Conservation (phyloP, 306 rosid species). For the Arachis hypogaea region DNA sequence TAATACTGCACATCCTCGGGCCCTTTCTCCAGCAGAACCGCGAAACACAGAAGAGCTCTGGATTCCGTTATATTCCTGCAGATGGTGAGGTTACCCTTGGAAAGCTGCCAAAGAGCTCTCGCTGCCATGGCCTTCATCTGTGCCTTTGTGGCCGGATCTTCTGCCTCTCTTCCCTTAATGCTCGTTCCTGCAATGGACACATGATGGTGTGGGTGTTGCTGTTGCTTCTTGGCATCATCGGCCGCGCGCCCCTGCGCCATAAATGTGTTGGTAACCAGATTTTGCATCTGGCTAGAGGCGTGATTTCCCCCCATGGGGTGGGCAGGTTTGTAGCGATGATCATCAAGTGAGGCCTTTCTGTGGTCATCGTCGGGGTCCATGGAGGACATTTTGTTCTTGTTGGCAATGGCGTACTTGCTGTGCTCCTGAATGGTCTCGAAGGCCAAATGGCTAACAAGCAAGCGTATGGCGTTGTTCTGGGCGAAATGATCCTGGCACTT, state of each 20-base stretch:
- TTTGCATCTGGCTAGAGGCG: too few relatives aligned
- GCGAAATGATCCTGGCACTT: conserved; percentile 82
- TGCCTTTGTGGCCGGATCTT: conserved; percentile 41
- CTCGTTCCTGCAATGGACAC: conserved; percentile 46
- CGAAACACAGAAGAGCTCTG: conserved; percentile 74
- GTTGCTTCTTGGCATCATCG: conserved; percentile 8
- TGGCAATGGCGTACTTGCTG: conserved; percentile 59
- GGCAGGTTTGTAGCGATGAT: background rate
- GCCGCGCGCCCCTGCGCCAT: background rate
- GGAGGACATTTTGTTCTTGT: conserved; percentile 49
- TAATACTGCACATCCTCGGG: conserved; percentile 54
- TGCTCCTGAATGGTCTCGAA: conserved; percentile 84
- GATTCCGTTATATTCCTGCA: conserved; percentile 74
- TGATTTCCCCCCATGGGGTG: conserved; percentile 41
- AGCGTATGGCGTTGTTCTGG: conserved; percentile 67
- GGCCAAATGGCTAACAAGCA: conserved; percentile 77
- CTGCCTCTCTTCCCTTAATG: conserved; percentile 73
- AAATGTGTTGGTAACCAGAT: conserved; percentile 24
- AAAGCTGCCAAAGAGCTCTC: conserved; percentile 65
- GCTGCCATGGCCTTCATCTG: conserved; percentile 65
- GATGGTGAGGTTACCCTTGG: conserved; percentile 56
- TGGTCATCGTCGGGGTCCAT: too few relatives aligned
- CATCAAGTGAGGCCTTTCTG: too few relatives aligned
- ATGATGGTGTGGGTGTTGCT: background rate
- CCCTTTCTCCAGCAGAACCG: conserved; percentile 66